Base-by-base conservation (phyloP, 2,329 filamentous ascomycete genomes). In the Alternaria ventricosa region DNA sequence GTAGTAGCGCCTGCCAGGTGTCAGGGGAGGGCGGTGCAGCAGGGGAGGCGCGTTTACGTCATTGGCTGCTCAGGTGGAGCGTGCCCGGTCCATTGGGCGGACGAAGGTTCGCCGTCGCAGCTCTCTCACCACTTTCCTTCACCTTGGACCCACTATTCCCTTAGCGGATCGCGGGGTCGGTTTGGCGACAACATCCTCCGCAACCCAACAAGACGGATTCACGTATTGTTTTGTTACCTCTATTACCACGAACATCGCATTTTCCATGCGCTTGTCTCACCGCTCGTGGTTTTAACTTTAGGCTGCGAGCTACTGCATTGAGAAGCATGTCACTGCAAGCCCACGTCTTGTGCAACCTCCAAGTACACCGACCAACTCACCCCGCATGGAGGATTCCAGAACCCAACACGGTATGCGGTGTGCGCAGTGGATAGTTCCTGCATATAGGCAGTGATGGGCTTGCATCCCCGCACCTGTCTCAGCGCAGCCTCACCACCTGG, bases 1-100 rank as follows among this genome's bases (percentile, higher is more conserved):
- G 65, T 60, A 57, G 69, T 55, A 69, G 63, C 58, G 67, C 64
- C 62, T 61, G 63, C 74, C 68, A 69, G 72, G 64, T 75, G 73
- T 72, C 73, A 71, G 55, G 66, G 65, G 67, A 61, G 67, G 61
- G 67, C 60, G 56, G 59, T 63, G 61, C 56, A 41, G 61, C 55
- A 57, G 57, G 61, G 66, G 55, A 57, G 50, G 60, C 64, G 60
- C 44, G 30, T 55, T 60, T 68, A 75, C 72, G 71, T 72, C 70
- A 71, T 69, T 73, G 67, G 65, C 55, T 65, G 60, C 33, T 43
- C 18, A 45, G 23, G 54, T 53, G 60, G 55, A 61, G 60, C 61
- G 67, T 65, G 67, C 53, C 59, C 59, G 15, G 50, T 50, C 55
- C 12, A 67, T 67, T 69, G 65, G 67, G 15, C 46, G 56, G 44